Conservation (phyloP, 139 green algal species). For the Zygnema circumcarinatum region DNA sequence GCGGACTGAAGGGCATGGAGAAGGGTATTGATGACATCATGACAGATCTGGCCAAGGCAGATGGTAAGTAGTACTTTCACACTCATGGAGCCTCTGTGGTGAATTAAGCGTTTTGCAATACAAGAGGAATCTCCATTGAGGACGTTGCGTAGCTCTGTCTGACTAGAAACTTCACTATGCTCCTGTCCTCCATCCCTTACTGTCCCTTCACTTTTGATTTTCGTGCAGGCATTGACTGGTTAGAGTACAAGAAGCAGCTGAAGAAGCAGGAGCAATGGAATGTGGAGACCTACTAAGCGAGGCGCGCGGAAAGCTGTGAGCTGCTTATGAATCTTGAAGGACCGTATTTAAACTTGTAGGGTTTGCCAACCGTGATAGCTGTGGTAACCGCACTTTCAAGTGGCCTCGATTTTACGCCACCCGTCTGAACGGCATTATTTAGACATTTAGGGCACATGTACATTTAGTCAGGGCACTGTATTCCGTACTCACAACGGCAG, state of each 20-base stretch:
- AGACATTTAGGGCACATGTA: not conserved
- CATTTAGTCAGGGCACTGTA: not conserved
- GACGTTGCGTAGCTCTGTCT: too few species aligned
- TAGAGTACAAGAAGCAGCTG: constrained; percentile 63
- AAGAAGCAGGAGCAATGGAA: constrained; percentile 64
- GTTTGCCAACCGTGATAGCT: too few species aligned
- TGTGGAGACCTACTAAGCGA: constrained; percentile 59
- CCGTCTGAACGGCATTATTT: too few species aligned
- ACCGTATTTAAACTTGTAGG: too few species aligned
- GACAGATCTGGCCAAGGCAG: constrained; percentile 50
- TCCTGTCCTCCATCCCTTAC: too few species aligned
- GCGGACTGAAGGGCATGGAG: constrained; percentile 64
- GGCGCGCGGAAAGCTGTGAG: not conserved
- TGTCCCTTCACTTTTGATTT: too few species aligned
- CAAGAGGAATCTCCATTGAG: too few species aligned
- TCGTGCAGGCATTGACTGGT: constrained; percentile 58
- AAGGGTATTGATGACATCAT: constrained; percentile 66
- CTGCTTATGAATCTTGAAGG: too few species aligned
- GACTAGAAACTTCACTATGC: too few species aligned
- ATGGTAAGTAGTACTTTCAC: constrained; percentile 44
- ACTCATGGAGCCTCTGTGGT: not conserved
- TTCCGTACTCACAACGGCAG: not conserved
- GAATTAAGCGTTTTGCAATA: too few species aligned
- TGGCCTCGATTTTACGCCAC: too few species aligned
- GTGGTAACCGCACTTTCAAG: too few species aligned